Evolutionary conservation across 805 yeast genomes (phyloP).

Genomic region (Diddensiella santjacobensis): DNA sequence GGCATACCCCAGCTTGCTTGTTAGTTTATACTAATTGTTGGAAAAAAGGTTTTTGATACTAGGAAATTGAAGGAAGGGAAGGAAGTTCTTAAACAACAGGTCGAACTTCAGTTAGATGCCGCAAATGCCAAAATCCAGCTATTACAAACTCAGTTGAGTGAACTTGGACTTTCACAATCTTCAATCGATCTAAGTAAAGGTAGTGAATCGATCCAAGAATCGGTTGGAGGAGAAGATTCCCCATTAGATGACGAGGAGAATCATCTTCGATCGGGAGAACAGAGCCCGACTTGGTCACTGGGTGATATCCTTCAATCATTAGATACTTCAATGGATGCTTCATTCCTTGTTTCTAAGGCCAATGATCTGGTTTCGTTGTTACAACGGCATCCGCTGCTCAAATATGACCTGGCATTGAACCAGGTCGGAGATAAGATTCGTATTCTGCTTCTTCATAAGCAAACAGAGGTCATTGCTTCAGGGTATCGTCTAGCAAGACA

Average conservation of each 20-base stretch:
- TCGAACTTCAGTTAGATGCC: slow-evolving; percentile 29
- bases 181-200: background rate
- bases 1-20: slow-evolving; percentile 6
- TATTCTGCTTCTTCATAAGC: slow-evolving; percentile 52
- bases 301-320: slow-evolving; percentile 59
- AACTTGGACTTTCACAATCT: slow-evolving; percentile 15
- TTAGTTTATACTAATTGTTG: background rate
- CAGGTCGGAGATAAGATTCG: slow-evolving; percentile 46
- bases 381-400: slow-evolving; percentile 53
- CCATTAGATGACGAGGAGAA: background rate
- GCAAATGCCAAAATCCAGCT: slow-evolving; percentile 29
- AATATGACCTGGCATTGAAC: slow-evolving; percentile 52
- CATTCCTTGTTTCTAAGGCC: slow-evolving; percentile 52
- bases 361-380: slow-evolving; percentile 61
- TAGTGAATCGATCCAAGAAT: background rate
- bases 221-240: background rate
- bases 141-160: slow-evolving; percentile 21
- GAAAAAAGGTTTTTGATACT: slow-evolving; percentile 18
- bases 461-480: slow-evolving; percentile 63
- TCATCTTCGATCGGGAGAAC: slow-evolving; percentile 13
- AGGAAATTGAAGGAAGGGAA: slow-evolving; percentile 22
- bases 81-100: slow-evolving; percentile 22
- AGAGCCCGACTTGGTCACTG: slow-evolving; percentile 57
- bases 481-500: slow-evolving; percentile 74
- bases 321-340: slow-evolving; percentile 50